phyloP scores from a whole-genome alignment of 192 early-diverging fungal genomes.

The Coemansia sp. region DNA sequence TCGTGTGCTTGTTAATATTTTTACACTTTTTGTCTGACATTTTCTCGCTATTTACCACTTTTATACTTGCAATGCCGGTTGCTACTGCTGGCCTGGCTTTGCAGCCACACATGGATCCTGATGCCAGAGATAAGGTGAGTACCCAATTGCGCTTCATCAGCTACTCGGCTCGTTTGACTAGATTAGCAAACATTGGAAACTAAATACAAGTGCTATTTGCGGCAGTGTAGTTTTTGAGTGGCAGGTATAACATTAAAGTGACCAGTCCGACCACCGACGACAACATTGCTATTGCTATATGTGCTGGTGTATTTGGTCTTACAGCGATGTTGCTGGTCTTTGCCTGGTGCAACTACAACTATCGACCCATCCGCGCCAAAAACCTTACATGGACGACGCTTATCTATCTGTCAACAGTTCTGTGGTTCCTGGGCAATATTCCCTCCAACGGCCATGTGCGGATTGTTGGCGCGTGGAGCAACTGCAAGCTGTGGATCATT shows the following conservation, averaged over 20 bases:
- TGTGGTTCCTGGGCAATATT: slow-evolving; percentile 48
- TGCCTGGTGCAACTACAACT: slow-evolving; percentile 46
- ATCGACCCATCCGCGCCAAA: slow-evolving; percentile 49
- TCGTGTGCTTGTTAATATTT: background rate
- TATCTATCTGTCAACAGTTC: slow-evolving; percentile 33
- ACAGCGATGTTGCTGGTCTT: slow-evolving; percentile 29
- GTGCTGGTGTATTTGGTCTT: slow-evolving; percentile 23
- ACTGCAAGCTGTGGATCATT: slow-evolving; percentile 47
- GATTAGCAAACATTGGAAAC: background rate
- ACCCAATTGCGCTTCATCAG: background rate
- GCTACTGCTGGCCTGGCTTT: background rate
- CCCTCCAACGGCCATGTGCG: slow-evolving; percentile 40
- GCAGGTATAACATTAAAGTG: slow-evolving; percentile 8
- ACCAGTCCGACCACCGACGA: slow-evolving; percentile 18
- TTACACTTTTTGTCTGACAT: background rate
- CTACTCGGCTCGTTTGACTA: background rate
- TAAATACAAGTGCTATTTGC: background rate
- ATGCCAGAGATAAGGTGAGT: background rate
- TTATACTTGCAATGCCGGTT: background rate
- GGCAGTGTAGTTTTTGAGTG: slow-evolving; percentile 18
- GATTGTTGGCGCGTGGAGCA: slow-evolving; percentile 20
- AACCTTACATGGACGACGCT: slow-evolving; percentile 38
- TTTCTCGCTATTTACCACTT: background rate
- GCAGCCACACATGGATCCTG: background rate
- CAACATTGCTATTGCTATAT: slow-evolving; percentile 21